Conservation (phyloP, 805 yeast species). For the Yarrowia sp. region DNA sequence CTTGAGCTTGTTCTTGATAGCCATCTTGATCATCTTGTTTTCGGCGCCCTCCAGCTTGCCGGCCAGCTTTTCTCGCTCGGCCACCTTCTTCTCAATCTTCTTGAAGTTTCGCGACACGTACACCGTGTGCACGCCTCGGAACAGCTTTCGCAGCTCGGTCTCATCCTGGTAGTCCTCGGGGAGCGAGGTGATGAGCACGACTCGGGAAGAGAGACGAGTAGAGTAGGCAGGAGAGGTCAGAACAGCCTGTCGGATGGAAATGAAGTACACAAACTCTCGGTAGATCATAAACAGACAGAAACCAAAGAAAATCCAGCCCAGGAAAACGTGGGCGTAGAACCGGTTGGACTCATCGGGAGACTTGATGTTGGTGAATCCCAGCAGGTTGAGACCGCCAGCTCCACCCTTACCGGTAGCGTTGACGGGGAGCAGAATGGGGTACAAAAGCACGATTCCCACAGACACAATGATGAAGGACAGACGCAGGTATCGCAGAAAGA, state of each 20-base stretch:
- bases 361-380: constrained; percentile 78
- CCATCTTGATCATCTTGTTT: constrained; percentile 62
- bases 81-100: constrained; percentile 62
- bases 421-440: constrained; percentile 80
- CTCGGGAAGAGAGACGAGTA: constrained; percentile 73
- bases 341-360: constrained; percentile 55
- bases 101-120: constrained; percentile 76
- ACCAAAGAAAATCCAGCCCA: constrained; percentile 82
- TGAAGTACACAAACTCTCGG: constrained; percentile 80
- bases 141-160: constrained; percentile 72
- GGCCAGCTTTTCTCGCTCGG: constrained; percentile 66
- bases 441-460: constrained; percentile 61
- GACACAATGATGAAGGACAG: constrained; percentile 61
- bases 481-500: constrained; percentile 79
- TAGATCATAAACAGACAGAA: constrained; percentile 72
- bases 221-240: constrained; percentile 84
- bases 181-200: constrained; percentile 83
- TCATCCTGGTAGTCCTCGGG: constrained; percentile 78
- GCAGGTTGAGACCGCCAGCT: constrained; percentile 71
- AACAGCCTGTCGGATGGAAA: constrained; percentile 77
- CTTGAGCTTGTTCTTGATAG: constrained; percentile 68
- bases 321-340: constrained; percentile 84
- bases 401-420: constrained; percentile 76
- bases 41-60: constrained; percentile 71
- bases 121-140: constrained; percentile 81